Conservation (phyloP, 1,284 basidiomycete genomes). For the Thelephora terrestris region DNA sequence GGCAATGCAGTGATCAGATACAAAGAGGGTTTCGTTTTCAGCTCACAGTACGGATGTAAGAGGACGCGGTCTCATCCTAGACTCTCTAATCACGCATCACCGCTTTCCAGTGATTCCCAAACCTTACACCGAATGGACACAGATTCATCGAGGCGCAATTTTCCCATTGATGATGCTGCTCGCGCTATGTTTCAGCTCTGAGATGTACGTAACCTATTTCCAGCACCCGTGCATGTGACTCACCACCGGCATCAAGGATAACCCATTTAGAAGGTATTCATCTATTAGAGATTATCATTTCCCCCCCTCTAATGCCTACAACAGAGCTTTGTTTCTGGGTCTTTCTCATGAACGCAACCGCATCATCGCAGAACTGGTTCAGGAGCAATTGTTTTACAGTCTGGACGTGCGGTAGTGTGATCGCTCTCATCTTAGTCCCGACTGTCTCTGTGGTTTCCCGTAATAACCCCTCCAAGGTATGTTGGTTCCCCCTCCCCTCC, state of each 20-base stretch:
- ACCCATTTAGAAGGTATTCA: conserved; percentile 63
- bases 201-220: conserved; percentile 39
- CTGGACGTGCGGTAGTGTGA: conserved; percentile 53
- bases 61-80: conserved; percentile 4
- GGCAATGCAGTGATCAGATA: conserved; percentile 67
- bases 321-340: conserved; percentile 75
- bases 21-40: conserved; percentile 42
- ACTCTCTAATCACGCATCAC: neutral
- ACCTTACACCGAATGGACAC: conserved; percentile 49
- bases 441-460: conserved; percentile 53
- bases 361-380: conserved; percentile 64
- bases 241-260: conserved; percentile 33
- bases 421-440: conserved; percentile 60
- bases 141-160: conserved; percentile 34
- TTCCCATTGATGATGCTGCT: conserved; percentile 55
- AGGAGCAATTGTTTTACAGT: conserved; percentile 57
- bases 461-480: conserved; percentile 44
- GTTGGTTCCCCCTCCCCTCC: conserved; percentile 11
- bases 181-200: conserved; percentile 56
- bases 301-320: conserved; percentile 5
- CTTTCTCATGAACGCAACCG: conserved; percentile 58
- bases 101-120: conserved; percentile 45
- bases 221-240: neutral
- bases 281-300: neutral
- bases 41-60: conserved; percentile 43